These are phyloP conservation scores for Fraxinus anomala DNA, from an alignment of 257 asterid genomes.

Conservation along the genomic window DNA sequence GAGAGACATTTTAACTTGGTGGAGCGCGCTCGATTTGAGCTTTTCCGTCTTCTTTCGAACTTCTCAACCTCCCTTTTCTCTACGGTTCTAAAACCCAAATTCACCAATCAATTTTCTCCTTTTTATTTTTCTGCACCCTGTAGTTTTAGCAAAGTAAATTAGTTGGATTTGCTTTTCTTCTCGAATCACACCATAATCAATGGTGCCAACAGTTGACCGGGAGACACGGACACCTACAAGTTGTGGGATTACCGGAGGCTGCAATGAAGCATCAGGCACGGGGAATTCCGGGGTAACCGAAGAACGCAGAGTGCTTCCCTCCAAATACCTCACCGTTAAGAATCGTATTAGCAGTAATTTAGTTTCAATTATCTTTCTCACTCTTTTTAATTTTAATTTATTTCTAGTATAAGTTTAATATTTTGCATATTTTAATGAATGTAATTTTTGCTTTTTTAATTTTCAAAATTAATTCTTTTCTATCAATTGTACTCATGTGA, in stretches of 20 bases:
- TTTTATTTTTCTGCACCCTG: too few species aligned
- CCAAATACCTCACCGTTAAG: constrained; percentile 50
- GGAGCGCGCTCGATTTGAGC: too few species aligned
- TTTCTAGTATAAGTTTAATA: background rate
- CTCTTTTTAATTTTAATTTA: background rate
- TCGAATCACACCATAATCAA: background rate
- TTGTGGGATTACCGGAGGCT: constrained; percentile 37
- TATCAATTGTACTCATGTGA: too few species aligned
- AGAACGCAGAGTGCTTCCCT: constrained; percentile 50
- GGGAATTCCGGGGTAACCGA: constrained; percentile 24
- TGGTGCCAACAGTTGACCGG: constrained; percentile 41
- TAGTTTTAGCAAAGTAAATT: too few species aligned
- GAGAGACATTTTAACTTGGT: too few species aligned
- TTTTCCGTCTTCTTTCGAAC: too few species aligned
- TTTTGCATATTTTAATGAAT: background rate
- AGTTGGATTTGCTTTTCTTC: too few species aligned
- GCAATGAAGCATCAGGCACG: background rate
- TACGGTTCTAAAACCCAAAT: too few species aligned
- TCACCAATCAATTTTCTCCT: too few species aligned
- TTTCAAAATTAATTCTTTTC: too few species aligned
- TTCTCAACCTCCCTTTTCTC: too few species aligned
- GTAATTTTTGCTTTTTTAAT: too few species aligned
- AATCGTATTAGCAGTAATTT: constrained; percentile 44
- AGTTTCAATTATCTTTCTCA: background rate
- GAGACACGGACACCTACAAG: constrained; percentile 28